Conservation (phyloP, 805 yeast species). For the Wickerhamiella domercqiae region DNA sequence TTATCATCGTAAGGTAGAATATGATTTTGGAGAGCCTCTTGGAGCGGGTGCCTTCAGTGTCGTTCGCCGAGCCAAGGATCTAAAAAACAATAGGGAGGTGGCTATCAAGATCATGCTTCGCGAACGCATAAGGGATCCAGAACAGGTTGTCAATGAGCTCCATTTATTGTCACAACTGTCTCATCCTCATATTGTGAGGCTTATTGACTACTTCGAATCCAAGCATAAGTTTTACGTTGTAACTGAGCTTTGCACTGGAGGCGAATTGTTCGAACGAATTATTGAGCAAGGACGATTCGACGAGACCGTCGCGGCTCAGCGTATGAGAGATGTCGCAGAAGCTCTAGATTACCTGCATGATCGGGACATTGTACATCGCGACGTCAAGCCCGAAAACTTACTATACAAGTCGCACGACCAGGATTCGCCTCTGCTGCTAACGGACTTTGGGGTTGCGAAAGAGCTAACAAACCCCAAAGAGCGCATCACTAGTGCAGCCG, state of each 20-base stretch:
- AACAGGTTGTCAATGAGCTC: constrained; percentile 64
- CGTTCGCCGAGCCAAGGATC: constrained; percentile 56
- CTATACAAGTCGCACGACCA: constrained; percentile 43
- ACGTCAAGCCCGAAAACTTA: constrained; percentile 86
- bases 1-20: constrained; percentile 48
- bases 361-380: constrained; percentile 76
- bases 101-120: constrained; percentile 83
- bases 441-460: constrained; percentile 94
- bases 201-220: constrained; percentile 86
- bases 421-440: constrained; percentile 64
- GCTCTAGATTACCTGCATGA: constrained; percentile 71
- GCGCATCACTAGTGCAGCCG: constrained; percentile 57
- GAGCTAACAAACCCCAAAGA: constrained; percentile 45
- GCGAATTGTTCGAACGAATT: constrained; percentile 84
- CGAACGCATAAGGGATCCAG: constrained; percentile 54
- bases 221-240: constrained; percentile 85
- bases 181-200: constrained; percentile 80
- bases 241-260: constrained; percentile 91
- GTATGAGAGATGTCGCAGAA: constrained; percentile 55
- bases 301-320: constrained; percentile 70
- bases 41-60: constrained; percentile 96
- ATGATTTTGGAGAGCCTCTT: constrained; percentile 64
- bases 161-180: constrained; percentile 46
- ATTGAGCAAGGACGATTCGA: constrained; percentile 69
- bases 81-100: constrained; percentile 47